A percentile compares a stretch with the other conserved stretches of the same genome.
Evolutionary conservation across 2,329 filamentous ascomycete species (phyloP).

Genomic region (Diaporthe citri): DNA sequence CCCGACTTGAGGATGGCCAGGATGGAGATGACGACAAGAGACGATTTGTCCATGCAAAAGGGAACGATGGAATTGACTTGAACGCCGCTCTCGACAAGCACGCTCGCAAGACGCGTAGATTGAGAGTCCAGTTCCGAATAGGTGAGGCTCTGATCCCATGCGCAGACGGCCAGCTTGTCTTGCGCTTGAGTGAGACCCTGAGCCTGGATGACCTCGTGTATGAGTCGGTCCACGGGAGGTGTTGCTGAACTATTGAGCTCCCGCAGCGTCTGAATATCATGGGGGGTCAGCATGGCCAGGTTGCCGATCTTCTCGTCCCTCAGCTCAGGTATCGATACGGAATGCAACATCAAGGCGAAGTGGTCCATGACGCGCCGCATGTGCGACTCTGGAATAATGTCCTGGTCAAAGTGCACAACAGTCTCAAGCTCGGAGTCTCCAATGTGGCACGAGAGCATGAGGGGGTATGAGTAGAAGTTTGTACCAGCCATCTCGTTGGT

Average conservation of each 20-base stretch:
- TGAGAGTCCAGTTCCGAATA: slow-evolving; percentile 47
- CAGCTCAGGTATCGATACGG: slow-evolving; percentile 1
- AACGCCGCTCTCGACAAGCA: slow-evolving; percentile 45
- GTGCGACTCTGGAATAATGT: background rate
- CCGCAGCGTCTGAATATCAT: background rate
- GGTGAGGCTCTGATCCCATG: slow-evolving; percentile 49
- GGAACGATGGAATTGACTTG: slow-evolving; percentile 49
- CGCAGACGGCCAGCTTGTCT: slow-evolving; percentile 46
- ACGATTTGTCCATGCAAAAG: slow-evolving; percentile 52
- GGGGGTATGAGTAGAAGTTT: slow-evolving; percentile 18
- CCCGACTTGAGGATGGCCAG: slow-evolving; percentile 52
- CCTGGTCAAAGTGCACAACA: slow-evolving; percentile 10
- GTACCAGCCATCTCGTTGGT: slow-evolving; percentile 1
- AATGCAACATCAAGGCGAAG: background rate
- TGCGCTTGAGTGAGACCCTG: background rate
- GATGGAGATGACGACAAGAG: slow-evolving; percentile 48
- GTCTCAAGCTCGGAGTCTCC: background rate
- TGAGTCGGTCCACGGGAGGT: background rate
- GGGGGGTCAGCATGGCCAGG: background rate
- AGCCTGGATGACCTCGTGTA: slow-evolving; percentile 26
- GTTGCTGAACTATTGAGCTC: background rate
- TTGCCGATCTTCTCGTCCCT: background rate
- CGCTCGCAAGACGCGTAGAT: slow-evolving; percentile 44
- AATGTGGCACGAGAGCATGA: slow-evolving; percentile 23
- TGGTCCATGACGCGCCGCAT: slow-evolving; percentile 11